These are phyloP conservation scores for Laburnicola sp. DNA, from an alignment of 2,329 filamentous ascomycete genomes.

Conservation along the genomic window DNA sequence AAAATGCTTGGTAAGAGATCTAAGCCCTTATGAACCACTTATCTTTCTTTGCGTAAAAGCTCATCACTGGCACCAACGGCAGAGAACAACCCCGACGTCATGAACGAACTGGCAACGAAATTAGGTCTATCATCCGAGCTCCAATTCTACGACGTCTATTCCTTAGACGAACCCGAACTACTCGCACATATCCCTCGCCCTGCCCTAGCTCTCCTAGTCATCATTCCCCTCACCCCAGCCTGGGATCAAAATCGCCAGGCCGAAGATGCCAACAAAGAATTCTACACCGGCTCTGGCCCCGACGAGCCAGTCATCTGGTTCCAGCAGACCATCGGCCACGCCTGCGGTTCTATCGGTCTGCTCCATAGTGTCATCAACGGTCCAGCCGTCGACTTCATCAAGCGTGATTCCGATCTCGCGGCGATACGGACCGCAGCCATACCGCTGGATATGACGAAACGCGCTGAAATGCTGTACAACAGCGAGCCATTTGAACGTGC, in stretches of 20 bases:
- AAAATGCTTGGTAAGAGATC: conserved; percentile 24
- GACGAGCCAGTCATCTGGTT: conserved; percentile 59
- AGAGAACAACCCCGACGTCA: conserved; percentile 59
- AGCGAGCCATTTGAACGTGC: conserved; percentile 72
- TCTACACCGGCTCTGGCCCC: conserved; percentile 51
- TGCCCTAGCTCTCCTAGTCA: conserved; percentile 54
- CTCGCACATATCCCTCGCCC: conserved; percentile 54
- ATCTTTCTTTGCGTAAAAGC: conserved; percentile 15
- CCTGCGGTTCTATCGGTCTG: conserved; percentile 59
- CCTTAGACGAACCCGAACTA: conserved; percentile 50
- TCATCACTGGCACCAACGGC: conserved; percentile 12
- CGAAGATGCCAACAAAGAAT: conserved; percentile 40
- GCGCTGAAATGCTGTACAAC: conserved; percentile 73
- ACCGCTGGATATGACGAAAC: conserved; percentile 63
- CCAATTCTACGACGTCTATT: conserved; percentile 56
- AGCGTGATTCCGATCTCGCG: conserved; percentile 47
- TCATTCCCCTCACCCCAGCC: conserved; percentile 46
- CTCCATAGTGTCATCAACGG: conserved; percentile 57
- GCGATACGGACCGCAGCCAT: conserved; percentile 59
- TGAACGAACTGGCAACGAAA: conserved; percentile 50
- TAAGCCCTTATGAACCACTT: conserved; percentile 11
- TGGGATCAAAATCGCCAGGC: conserved; percentile 46
- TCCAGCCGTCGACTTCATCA: conserved; percentile 45
- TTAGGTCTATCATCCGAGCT: conserved; percentile 52
- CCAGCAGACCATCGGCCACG: conserved; percentile 58